Evolutionary conservation across 371 early-diverging fungal species (phyloP).

Genomic region (Phascolomyces articulosus): DNA sequence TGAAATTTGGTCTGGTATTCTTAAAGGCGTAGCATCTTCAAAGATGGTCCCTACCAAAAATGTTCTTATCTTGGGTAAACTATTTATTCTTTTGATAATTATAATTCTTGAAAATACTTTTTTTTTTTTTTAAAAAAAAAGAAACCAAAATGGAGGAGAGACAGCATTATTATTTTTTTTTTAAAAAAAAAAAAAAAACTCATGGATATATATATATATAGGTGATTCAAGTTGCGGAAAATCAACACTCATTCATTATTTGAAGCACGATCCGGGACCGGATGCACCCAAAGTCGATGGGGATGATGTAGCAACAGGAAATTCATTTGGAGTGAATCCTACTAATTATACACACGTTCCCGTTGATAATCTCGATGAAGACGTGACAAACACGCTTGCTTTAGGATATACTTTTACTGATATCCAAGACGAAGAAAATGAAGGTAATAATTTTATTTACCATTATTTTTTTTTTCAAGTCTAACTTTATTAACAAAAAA

Average conservation of each 20-base stretch:
- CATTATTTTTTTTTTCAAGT: neutral
- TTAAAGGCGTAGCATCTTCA: constrained; percentile 75
- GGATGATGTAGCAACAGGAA: constrained; percentile 37
- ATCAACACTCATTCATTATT: constrained; percentile 69
- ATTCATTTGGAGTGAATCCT: constrained; percentile 44
- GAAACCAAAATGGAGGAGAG: too few species aligned
- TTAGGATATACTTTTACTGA: constrained; percentile 85
- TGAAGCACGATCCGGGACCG: constrained; percentile 66
- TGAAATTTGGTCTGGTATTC: constrained; percentile 81
- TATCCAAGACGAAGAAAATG: constrained; percentile 84
- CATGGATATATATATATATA: constrained; percentile 19
- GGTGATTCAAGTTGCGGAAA: constrained; percentile 82
- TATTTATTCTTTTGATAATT: neutral
- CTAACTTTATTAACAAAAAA: too few species aligned
- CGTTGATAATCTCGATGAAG: constrained; percentile 60
- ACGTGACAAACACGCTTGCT: constrained; percentile 76
- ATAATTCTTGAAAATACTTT: neutral
- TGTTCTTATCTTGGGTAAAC: constrained; percentile 72
- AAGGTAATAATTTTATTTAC: too few species aligned
- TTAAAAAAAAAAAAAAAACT: neutral
- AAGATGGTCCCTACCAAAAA: constrained; percentile 73
- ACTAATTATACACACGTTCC: constrained; percentile 46
- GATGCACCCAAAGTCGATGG: constrained; percentile 41
- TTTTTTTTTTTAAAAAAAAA: too few species aligned
- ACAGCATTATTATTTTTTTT: too few species aligned